Percentiles rank a stretch among this genome's conserved stretches.
phyloP scores from a whole-genome alignment of 2,329 filamentous ascomycete species.

The Colletotrichum cereale region DNA sequence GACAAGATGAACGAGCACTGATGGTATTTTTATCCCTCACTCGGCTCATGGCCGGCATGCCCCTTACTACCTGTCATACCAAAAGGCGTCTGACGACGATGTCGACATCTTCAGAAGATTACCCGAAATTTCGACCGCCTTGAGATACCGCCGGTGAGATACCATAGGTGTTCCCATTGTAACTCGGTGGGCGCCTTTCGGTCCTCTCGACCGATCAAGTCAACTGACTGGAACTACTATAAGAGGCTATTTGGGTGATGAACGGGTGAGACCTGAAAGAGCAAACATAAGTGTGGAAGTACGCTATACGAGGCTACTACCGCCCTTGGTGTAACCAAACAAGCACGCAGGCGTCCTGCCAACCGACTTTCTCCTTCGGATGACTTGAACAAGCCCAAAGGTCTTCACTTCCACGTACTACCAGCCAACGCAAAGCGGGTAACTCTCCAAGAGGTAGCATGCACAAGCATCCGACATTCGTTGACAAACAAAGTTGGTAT shows the following conservation, averaged over 20 bases:
- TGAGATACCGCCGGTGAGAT: background rate
- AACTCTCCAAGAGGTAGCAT: background rate
- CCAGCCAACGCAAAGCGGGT: background rate
- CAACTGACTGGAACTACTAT: constrained; percentile 1
- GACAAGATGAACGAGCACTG: background rate
- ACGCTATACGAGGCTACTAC: constrained; percentile 11
- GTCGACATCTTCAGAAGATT: background rate
- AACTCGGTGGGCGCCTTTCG: background rate
- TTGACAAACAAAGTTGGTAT: constrained; percentile 38
- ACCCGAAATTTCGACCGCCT: background rate
- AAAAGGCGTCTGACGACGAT: background rate
- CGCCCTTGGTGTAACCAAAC: constrained; percentile 13
- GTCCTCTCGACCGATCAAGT: background rate
- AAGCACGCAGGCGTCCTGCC: background rate
- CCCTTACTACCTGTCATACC: constrained; percentile 3
- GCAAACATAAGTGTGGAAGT: constrained; percentile 14
- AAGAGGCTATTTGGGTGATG: constrained; percentile 18
- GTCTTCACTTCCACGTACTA: constrained; percentile 15
- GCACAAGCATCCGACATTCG: constrained; percentile 2
- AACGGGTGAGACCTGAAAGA: constrained; percentile 13
- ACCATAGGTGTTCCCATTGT: background rate
- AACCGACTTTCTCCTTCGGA: constrained; percentile 6
- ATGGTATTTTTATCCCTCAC: background rate
- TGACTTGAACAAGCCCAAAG: background rate
- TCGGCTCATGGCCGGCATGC: background rate